phyloP scores from a whole-genome alignment of 176 grass and related monocot species.

The Carex cristatella region DNA sequence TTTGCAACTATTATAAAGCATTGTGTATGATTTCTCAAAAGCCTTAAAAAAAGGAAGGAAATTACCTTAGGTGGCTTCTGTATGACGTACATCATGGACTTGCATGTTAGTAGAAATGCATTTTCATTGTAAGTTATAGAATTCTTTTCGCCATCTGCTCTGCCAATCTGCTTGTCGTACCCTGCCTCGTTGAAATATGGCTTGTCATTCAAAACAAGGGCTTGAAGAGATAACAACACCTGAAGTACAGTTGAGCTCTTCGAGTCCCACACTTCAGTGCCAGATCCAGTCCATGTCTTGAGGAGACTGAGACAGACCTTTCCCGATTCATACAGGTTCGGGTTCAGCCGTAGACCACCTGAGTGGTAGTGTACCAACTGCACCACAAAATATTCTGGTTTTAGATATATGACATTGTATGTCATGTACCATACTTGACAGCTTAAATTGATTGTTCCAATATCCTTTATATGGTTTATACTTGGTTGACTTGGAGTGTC shows the following conservation, averaged over 20 bases:
- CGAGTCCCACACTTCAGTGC: slow-evolving; percentile 83
- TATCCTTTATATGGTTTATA: background rate
- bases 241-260: slow-evolving; percentile 84
- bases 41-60: background rate
- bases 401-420: background rate
- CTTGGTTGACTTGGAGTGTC: background rate
- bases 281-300: slow-evolving; percentile 82
- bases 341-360: slow-evolving; percentile 80
- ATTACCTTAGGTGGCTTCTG: slow-evolving; percentile 81
- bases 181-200: slow-evolving; percentile 97
- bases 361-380: slow-evolving; percentile 91
- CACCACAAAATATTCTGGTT: slow-evolving; percentile 2
- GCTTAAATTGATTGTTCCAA: background rate
- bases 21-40: slow-evolving; percentile 18
- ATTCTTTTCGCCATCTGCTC: slow-evolving; percentile 88
- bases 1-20: background rate
- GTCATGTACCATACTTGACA: background rate
- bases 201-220: slow-evolving; percentile 94
- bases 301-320: slow-evolving; percentile 99
- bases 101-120: slow-evolving; percentile 82
- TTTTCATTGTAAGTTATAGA: slow-evolving; percentile 97
- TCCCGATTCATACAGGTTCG: slow-evolving; percentile 86
- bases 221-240: slow-evolving; percentile 84
- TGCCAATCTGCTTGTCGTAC: slow-evolving; percentile 89
- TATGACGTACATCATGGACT: slow-evolving; percentile 80